These are phyloP conservation scores for Penicillium maclennaniae DNA, from an alignment of 495 filamentous ascomycete genomes.

Conservation along the genomic window DNA sequence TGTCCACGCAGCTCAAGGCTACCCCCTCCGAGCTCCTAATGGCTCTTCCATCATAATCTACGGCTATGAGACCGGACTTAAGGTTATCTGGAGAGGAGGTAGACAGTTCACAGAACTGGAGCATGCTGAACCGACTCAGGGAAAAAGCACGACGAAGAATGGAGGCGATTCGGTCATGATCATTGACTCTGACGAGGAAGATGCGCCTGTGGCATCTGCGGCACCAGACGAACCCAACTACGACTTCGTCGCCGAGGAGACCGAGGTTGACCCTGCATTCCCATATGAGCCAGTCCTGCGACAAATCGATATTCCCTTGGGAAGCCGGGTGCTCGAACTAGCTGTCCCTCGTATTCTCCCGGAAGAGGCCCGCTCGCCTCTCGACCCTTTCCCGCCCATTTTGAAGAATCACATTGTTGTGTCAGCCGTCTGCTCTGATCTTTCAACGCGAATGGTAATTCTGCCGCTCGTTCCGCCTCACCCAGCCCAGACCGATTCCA, in stretches of 20 bases:
- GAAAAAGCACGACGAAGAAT: conserved; percentile 33
- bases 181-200: conserved; percentile 77
- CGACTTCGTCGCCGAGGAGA: conserved; percentile 55
- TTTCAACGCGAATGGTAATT: conserved; percentile 62
- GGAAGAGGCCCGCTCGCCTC: conserved; percentile 38
- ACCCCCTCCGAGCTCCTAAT: conserved; percentile 74
- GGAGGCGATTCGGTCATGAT: conserved; percentile 65
- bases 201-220: conserved; percentile 36
- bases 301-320: conserved; percentile 64
- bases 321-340: conserved; percentile 56
- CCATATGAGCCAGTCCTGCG: conserved; percentile 57
- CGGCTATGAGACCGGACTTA: conserved; percentile 74
- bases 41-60: conserved; percentile 82
- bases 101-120: conserved; percentile 52
- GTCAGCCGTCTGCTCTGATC: conserved; percentile 66
- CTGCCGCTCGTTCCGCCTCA: conserved; percentile 74
- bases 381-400: conserved; percentile 56
- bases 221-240: conserved; percentile 37
- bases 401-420: conserved; percentile 65
- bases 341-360: conserved; percentile 55
- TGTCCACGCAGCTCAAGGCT: conserved; percentile 66
- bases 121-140: conserved; percentile 15
- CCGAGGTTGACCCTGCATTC: conserved; percentile 53
- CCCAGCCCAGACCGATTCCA: conserved; percentile 37
- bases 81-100: conserved; percentile 78